A percentile compares a stretch with the other conserved stretches of the same genome.
Evolutionary conservation across 768 basidiomycete genomes (phyloP).

Genomic region (Filobasidium wieringae): DNA sequence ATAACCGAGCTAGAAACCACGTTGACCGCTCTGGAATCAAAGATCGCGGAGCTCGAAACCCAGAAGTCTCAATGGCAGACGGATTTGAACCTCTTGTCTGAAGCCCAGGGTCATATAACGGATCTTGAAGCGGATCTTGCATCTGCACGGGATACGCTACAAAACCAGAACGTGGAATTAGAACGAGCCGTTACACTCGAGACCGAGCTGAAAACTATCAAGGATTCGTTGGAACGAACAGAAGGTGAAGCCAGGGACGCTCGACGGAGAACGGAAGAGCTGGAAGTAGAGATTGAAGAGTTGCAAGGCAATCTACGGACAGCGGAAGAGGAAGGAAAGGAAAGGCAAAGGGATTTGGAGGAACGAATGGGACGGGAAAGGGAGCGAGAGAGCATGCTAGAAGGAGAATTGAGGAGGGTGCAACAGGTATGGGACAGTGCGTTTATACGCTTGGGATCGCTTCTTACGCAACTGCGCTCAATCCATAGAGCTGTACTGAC

Average conservation of each 20-base stretch:
- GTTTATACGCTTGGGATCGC: not conserved
- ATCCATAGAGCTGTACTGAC: too few relatives aligned
- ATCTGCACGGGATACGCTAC: not conserved
- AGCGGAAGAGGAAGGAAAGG: conserved; percentile 4
- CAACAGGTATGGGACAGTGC: conserved; percentile 22
- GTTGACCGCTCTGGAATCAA: conserved; percentile 3
- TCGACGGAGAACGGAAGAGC: conserved; percentile 14
- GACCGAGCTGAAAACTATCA: not conserved
- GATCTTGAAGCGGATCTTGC: conserved; percentile 7
- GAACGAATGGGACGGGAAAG: conserved; percentile 13
- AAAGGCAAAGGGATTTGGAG: conserved; percentile 14
- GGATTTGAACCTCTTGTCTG: conserved; percentile 13
- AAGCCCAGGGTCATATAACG: conserved; percentile 16
- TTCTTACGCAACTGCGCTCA: conserved; percentile 7
- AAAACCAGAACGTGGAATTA: not conserved
- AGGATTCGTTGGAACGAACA: not conserved
- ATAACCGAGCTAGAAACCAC: conserved; percentile 19
- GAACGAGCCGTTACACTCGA: not conserved
- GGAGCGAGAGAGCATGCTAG: conserved; percentile 24
- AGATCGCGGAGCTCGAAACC: not conserved
- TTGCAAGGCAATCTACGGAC: not conserved
- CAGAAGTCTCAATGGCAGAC: conserved; percentile 1
- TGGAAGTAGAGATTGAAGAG: conserved; percentile 13
- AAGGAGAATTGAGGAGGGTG: conserved; percentile 27
- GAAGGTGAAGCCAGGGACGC: conserved; percentile 9